Base-by-base conservation (phyloP, 208 protist species). In the Porcisia deanei region DNA sequence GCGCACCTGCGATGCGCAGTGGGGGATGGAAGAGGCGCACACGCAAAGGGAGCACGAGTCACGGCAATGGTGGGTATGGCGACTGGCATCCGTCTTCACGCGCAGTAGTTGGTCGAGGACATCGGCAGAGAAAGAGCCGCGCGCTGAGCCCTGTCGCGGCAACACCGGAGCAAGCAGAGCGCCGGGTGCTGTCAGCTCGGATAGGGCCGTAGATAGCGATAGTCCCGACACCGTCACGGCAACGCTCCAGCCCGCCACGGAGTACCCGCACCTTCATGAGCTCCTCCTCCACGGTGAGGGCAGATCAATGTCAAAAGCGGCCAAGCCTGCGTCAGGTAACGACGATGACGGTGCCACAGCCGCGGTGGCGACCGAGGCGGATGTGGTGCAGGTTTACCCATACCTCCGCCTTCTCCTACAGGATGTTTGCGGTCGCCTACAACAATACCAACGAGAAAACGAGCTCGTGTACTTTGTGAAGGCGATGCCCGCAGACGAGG, bases 361-460 rank as follows among this genome's bases (percentile, higher is more conserved):
- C 10, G 67, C 53, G 34, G 25, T 59, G 25, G 25, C 69, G 25
- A 61, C 53, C 30, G 61, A 76, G 14, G 79, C 80, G 63, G 85
- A 89, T 65, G 58, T 94, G 10, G 45, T 89, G n/a, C 78, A 80
- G n/a, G 76, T 91, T 6, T 91, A 87, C 75, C 87, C 90, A 2
- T 79, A 87, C 39, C 76, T 85, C 22, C 72, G 57, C 22, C 64
- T 49, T 12, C 84, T 91, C 18, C 65, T 91, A 43, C 77, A 77
- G 39, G 77, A 83, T 37, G 79, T 89, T 22, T 71, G 77, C 52
- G 47, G 25, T 20, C 68, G 85, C 2, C 57, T 87, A 16, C 73
- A 83, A 16, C 80, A 84, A 77, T 93, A 89, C 70, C 73, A 88
- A 54, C 77, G 83, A 30, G 91, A 95, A 71, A 95, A 95, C 61